These are phyloP conservation scores for Aspergillaceae sp. DNA, from an alignment of 2,329 filamentous ascomycete species.

Conservation along the genomic window DNA sequence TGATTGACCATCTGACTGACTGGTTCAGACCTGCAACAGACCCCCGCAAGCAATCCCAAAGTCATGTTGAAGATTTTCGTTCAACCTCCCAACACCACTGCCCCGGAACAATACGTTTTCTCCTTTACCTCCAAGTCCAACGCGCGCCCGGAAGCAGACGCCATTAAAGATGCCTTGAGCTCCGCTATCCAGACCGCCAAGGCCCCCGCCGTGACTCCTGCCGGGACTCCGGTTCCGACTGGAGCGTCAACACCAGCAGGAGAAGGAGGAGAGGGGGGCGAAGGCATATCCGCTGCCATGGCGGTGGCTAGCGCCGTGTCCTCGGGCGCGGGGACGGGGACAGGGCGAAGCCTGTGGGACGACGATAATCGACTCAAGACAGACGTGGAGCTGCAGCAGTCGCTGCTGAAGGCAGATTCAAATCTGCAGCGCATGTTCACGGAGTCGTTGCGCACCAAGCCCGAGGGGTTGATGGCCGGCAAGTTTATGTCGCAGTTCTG, in stretches of 20 bases:
- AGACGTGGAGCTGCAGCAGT: slow-evolving; percentile 78
- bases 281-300: slow-evolving; percentile 58
- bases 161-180: slow-evolving; percentile 73
- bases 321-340: slow-evolving; percentile 13
- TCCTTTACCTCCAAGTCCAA: slow-evolving; percentile 72
- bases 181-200: slow-evolving; percentile 65
- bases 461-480: slow-evolving; percentile 67
- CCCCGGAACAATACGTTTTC: slow-evolving; percentile 67
- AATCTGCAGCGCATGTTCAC: slow-evolving; percentile 75
- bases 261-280: too few relatives aligned
- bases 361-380: slow-evolving; percentile 69
- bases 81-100: slow-evolving; percentile 40
- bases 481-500: slow-evolving; percentile 92
- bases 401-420: slow-evolving; percentile 72
- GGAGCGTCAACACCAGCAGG: slow-evolving; percentile 11
- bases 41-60: slow-evolving; percentile 76
- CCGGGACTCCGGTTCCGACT: background rate
- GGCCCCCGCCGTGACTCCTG: slow-evolving; percentile 16
- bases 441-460: slow-evolving; percentile 73
- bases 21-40: slow-evolving; percentile 76
- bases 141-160: slow-evolving; percentile 74
- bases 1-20: too few relatives aligned
- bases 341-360: slow-evolving; percentile 57
- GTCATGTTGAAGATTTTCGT: slow-evolving; percentile 91
- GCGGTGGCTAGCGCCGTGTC: slow-evolving; percentile 65